A percentile compares a stretch with the other conserved stretches of the same genome.
phyloP scores from a whole-genome alignment of 306 rosid genomes.

The Abrus precatorius region DNA sequence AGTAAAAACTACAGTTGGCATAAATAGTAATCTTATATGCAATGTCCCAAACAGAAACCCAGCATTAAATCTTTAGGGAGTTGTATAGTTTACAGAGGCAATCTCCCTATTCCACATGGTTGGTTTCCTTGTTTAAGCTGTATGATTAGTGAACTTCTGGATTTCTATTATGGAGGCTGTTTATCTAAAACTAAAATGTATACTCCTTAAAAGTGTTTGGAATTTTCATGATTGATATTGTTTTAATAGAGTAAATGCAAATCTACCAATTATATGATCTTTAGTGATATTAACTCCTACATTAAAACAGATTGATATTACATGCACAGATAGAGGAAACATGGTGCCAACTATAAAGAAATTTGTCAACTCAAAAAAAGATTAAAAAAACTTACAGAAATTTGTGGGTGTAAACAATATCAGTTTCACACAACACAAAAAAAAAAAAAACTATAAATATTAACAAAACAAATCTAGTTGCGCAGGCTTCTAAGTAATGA shows the following conservation, averaged over 20 bases:
- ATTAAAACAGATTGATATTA: neutral
- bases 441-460: neutral
- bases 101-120: neutral
- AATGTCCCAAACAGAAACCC: constrained; percentile 4
- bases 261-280: neutral
- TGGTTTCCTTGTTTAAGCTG: constrained; percentile 3
- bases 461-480: neutral
- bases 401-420: neutral
- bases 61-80: constrained; percentile 1
- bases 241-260: neutral
- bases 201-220: neutral
- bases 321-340: neutral
- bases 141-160: neutral
- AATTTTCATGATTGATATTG: neutral
- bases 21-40: neutral
- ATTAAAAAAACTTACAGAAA: neutral
- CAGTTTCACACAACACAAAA: neutral
- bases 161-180: neutral
- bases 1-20: neutral
- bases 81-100: neutral
- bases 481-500: neutral
- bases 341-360: neutral
- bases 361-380: neutral
- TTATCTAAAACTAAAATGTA: neutral
- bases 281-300: neutral